These are phyloP conservation scores for Hibiscus mutabilis DNA, from an alignment of 345 rosid species.

Conservation along the genomic window DNA sequence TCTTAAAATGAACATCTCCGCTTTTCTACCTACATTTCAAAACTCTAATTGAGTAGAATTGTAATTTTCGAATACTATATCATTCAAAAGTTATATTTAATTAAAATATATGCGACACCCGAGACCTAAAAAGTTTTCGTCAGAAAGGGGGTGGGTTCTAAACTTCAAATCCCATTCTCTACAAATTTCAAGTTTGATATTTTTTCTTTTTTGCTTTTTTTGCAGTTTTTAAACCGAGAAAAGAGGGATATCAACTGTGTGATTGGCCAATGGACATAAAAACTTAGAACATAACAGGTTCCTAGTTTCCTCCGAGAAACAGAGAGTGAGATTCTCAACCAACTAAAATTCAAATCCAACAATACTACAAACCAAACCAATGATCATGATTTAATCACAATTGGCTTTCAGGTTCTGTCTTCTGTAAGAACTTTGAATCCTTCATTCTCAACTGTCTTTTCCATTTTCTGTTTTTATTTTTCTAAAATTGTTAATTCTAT, in stretches of 20 bases:
- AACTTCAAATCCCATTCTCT: no score
- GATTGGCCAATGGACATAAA: background rate
- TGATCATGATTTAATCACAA: background rate
- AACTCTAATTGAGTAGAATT: no score
- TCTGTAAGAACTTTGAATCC: background rate
- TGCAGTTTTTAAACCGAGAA: background rate
- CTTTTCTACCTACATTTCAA: no score
- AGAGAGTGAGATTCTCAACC: background rate
- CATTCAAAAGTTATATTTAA: no score
- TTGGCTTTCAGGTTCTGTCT: background rate
- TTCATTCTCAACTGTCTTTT: background rate
- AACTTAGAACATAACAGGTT: background rate
- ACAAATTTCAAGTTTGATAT: no score
- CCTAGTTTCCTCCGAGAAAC: background rate
- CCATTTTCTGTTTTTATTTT: background rate
- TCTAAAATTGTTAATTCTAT: background rate
- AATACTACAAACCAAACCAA: background rate
- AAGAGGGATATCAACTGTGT: background rate
- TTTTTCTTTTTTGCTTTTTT: no score
- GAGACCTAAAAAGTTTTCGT: no score
- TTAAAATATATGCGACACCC: no score
- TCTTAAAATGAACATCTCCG: no score
- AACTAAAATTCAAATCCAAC: background rate
- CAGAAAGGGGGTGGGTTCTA: no score
- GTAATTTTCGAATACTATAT: no score